phyloP scores from a whole-genome alignment of 257 asterid species.

The Salvia splendens region DNA sequence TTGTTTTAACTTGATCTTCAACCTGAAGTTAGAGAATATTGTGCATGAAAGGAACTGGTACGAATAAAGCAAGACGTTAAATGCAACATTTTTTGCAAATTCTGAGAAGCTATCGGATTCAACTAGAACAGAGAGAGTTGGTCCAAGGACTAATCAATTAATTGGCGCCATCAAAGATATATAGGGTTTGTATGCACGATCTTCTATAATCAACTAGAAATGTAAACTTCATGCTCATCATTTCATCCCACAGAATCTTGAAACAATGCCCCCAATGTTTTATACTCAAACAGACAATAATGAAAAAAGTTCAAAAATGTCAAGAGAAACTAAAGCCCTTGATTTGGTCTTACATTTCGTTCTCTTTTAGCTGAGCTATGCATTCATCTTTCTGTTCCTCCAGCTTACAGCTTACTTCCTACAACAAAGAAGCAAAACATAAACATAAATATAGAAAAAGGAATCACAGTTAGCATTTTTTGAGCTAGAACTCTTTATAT shows the following conservation, averaged over 20 bases:
- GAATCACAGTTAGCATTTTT: constrained; percentile 16
- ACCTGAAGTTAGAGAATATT: constrained; percentile 55
- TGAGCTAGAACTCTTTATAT: constrained; percentile 19
- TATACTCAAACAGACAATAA: background rate
- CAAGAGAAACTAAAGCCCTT: constrained; percentile 21
- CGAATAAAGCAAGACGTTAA: background rate
- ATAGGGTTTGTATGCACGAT: constrained; percentile 5
- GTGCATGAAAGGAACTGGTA: constrained; percentile 15
- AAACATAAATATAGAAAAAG: constrained; percentile 24
- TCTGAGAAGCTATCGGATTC: constrained; percentile 4
- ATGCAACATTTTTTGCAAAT: background rate
- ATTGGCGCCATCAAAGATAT: constrained; percentile 1
- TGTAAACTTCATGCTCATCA: background rate
- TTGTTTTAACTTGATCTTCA: constrained; percentile 78
- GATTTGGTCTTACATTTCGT: constrained; percentile 77
- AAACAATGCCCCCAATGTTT: constrained; percentile 13
- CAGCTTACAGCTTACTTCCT: constrained; percentile 95
- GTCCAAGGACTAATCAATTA: background rate
- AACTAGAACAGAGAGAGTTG: background rate
- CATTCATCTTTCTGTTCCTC: constrained; percentile 96
- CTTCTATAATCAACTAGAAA: constrained; percentile 24
- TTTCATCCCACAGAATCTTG: constrained; percentile 4
- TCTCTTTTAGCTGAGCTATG: constrained; percentile 89
- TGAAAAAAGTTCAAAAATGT: constrained; percentile 22
- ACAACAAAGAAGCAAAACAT: constrained; percentile 33